These are phyloP conservation scores for Pseudocercospora fuligena DNA, from an alignment of 2,329 filamentous ascomycete species.

Conservation along the genomic window DNA sequence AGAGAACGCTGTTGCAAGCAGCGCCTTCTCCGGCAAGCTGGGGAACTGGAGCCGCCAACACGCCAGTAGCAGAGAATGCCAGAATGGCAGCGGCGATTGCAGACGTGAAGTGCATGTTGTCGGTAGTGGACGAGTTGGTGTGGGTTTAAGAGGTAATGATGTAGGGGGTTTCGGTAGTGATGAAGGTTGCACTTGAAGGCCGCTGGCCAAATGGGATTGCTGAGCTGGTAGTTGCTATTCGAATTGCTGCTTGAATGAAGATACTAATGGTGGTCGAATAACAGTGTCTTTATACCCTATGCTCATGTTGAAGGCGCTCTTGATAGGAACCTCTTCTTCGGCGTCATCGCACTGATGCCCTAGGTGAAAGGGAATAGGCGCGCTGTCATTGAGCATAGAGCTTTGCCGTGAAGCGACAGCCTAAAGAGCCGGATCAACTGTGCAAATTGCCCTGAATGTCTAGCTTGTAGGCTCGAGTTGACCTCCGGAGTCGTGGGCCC, in stretches of 20 bases:
- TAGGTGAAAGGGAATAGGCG: background rate
- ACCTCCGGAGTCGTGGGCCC: background rate
- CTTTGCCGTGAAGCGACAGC: background rate
- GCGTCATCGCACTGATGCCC: background rate
- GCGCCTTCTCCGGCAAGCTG: slow-evolving; percentile 34
- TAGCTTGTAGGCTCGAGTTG: background rate
- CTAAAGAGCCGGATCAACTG: background rate
- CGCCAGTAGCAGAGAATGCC: slow-evolving; percentile 17
- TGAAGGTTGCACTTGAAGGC: slow-evolving; percentile 2
- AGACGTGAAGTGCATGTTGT: slow-evolving; percentile 26
- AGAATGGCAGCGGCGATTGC: slow-evolving; percentile 24
- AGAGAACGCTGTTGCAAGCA: slow-evolving; percentile 29
- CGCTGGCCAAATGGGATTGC: background rate
- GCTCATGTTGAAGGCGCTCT: background rate
- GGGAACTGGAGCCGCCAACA: slow-evolving; percentile 27
- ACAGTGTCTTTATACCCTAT: background rate
- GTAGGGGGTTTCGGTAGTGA: background rate
- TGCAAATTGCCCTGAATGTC: background rate
- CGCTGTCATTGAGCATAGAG: background rate
- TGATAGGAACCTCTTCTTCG: background rate
- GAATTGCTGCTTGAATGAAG: background rate
- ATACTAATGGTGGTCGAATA: background rate
- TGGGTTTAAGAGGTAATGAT: background rate
- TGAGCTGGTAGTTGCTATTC: background rate
- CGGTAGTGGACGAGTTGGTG: background rate